Conservation (phyloP, 148 eudicot species). For the Camellia granthamiana region DNA sequence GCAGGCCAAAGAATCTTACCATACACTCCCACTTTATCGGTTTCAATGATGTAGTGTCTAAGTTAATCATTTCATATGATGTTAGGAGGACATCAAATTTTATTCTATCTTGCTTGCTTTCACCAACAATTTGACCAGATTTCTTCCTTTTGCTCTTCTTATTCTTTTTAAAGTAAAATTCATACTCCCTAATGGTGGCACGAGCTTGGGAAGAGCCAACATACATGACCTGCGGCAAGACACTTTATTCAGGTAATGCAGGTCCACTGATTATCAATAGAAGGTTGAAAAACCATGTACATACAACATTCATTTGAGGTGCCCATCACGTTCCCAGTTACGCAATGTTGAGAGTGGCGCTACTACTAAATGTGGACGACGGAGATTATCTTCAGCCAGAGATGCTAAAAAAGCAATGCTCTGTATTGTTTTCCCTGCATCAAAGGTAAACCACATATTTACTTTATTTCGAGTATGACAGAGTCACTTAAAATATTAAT, state of each 20-base stretch:
- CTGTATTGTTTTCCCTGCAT: constrained; percentile 96
- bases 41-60: constrained; percentile 72
- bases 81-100: constrained; percentile 95
- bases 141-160: constrained; percentile 81
- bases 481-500: not conserved
- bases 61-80: constrained; percentile 92
- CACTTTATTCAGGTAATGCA: constrained; percentile 13
- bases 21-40: constrained; percentile 94
- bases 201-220: constrained; percentile 93
- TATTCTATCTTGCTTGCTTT: constrained; percentile 86
- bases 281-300: constrained; percentile 31
- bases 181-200: constrained; percentile 65
- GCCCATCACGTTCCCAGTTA: constrained; percentile 99
- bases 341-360: constrained; percentile 97
- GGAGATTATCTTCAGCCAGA: constrained; percentile 58
- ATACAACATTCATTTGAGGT: constrained; percentile 95
- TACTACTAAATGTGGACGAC: constrained; percentile 76
- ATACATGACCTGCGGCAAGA: constrained; percentile 79
- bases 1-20: constrained; percentile 44
- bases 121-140: constrained; percentile 51
- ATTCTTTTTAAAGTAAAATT: constrained; percentile 65
- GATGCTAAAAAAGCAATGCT: constrained; percentile 96
- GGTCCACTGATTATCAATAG: not conserved
- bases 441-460: constrained; percentile 11
- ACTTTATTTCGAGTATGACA: not conserved